Base-by-base conservation (phyloP, 1,284 basidiomycete genomes). In the Sporisorium sorghi region DNA sequence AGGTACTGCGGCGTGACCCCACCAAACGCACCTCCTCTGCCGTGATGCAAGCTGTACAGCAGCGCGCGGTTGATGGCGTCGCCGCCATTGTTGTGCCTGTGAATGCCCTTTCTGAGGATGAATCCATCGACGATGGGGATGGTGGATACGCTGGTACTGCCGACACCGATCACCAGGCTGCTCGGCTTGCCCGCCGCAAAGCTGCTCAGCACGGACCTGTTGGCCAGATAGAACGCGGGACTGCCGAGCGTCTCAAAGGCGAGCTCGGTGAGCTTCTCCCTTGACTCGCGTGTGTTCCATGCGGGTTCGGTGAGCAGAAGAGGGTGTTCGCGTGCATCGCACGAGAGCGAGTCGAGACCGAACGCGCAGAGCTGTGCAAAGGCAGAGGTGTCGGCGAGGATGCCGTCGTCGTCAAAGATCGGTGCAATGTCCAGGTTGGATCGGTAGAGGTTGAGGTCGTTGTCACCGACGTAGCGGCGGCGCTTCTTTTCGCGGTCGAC, bases 101-200 rank as follows among this genome's bases (percentile, higher is more conserved):
- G 76, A 82, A 67, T 70, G 90, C 95, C 95, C 88, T 97, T 97
- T 76, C 95, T 89, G 49, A 99, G 88, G 37, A 99, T 96, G 81
- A 99, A 99, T 0, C 97, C 97, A 81, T 99, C 97, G 9, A 96
- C 93, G 11, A 99, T 92, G 1, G 97, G 97, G 1, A 93, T 94
- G 17, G 97, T 93, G 69, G 93, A 95, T 10, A 91, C 91, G 83
- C 91, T 90, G 21, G 91, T 90, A 71, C 93, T 91, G 5, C 97
- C 97, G 43, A 99, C 89, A 81, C 99, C 96, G 50, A 99, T 90
- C 0, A 99, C 92, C 51, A 99, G 87, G 3, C 96, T 94, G 30
- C 95, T 95, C 0, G 94, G 94, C 85, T 95, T 97, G 35, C 97
- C 96, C 50, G 95, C 91, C 11, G 96, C 93, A 84, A 99, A 99